Conservation (phyloP, 208 protist genomes). For the Crithidia expoeki region DNA sequence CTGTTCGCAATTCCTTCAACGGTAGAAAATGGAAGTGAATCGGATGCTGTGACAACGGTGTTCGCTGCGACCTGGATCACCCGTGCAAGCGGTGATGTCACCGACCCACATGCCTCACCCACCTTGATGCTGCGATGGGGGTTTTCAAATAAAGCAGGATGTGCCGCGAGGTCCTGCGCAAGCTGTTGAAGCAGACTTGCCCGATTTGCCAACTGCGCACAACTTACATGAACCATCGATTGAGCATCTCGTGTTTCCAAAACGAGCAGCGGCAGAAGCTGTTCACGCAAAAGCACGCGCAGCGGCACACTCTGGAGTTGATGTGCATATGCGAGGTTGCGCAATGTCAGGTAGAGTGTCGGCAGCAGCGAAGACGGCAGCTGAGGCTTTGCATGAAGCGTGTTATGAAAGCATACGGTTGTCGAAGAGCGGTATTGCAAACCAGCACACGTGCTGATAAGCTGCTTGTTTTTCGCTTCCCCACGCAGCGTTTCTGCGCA, state of each 20-base stretch:
- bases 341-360: conserved; percentile 10
- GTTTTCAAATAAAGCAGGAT: conserved; percentile 4
- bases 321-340: background rate
- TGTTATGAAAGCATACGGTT: background rate
- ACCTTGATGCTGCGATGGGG: background rate
- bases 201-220: background rate
- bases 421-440: background rate
- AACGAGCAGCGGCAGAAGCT: conserved; percentile 21
- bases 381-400: background rate
- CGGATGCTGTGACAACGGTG: background rate
- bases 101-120: background rate
- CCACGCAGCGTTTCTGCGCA: background rate
- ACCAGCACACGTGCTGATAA: background rate
- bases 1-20: too few species aligned
- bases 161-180: conserved; percentile 1
- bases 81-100: background rate
- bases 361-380: background rate
- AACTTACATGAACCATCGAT: background rate
- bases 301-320: conserved; percentile 3
- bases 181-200: background rate
- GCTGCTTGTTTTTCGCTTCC: background rate
- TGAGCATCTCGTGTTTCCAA: background rate
- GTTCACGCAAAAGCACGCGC: conserved; percentile 11
- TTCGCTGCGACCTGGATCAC: background rate
- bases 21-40: too few species aligned